Conservation (phyloP, 345 rosid genomes). For the Populus davidiana region DNA sequence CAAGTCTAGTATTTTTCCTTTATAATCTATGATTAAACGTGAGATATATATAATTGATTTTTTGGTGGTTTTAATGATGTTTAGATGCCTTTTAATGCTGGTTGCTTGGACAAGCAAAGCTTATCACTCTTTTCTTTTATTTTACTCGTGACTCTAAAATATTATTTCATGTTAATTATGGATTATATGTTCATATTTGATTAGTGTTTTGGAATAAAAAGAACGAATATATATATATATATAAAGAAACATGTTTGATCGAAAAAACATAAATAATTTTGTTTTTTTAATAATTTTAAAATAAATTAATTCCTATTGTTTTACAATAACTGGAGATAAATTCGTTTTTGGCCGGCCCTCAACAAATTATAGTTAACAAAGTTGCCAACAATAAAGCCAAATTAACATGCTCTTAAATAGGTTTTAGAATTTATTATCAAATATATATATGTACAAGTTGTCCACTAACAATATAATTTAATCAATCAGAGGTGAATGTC, state of each 20-base stretch:
- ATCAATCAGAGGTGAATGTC: conserved; percentile 1
- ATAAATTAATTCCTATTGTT: too few species aligned
- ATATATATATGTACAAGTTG: background rate
- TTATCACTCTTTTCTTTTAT: background rate
- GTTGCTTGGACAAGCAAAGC: background rate
- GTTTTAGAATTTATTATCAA: background rate
- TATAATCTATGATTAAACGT: background rate
- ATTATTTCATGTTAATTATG: too few species aligned
- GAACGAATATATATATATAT: too few species aligned
- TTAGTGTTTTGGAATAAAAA: too few species aligned
- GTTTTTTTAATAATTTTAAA: too few species aligned
- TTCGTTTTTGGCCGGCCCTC: background rate
- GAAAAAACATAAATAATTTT: too few species aligned
- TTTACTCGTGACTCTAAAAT: background rate
- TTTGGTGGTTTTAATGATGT: conserved; percentile 11
- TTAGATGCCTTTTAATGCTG: conserved; percentile 5
- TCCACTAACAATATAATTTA: conserved; percentile 9
- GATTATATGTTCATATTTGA: too few species aligned
- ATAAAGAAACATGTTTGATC: too few species aligned
- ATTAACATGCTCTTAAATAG: background rate
- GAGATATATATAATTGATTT: conserved; percentile 1
- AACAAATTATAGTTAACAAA: background rate
- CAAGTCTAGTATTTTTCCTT: conserved; percentile 4
- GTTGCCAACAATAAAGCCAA: too few species aligned
- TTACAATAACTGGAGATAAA: too few species aligned